A percentile compares a stretch with the other conserved stretches of the same genome.
Evolutionary conservation across 257 asterid species (phyloP).

Genomic region (Penstemon newberryi): DNA sequence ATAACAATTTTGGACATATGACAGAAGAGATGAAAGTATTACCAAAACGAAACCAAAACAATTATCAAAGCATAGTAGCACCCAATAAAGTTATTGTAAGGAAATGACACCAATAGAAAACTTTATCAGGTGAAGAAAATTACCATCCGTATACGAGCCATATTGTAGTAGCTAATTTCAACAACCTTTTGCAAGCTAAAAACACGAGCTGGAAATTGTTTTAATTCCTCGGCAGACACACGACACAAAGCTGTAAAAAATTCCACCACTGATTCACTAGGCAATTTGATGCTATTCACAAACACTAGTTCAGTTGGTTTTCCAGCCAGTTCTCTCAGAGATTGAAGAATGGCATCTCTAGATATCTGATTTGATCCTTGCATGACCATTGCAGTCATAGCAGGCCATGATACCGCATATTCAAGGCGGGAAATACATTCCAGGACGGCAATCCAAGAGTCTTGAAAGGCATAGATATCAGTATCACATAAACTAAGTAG

Average conservation of each 20-base stretch:
- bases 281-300: slow-evolving; percentile 86
- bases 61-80: background rate
- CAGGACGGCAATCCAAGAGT: slow-evolving; percentile 91
- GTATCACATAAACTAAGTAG: slow-evolving; percentile 81
- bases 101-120: slow-evolving; percentile 9
- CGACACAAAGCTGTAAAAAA: slow-evolving; percentile 91
- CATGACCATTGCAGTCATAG: slow-evolving; percentile 89
- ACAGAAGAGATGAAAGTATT: slow-evolving; percentile 27
- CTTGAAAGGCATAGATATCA: slow-evolving; percentile 90
- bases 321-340: slow-evolving; percentile 91
- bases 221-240: slow-evolving; percentile 96
- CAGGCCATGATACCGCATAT: slow-evolving; percentile 83
- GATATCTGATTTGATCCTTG: slow-evolving; percentile 99
- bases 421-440: slow-evolving; percentile 98
- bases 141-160: slow-evolving; percentile 99
- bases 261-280: slow-evolving; percentile 97
- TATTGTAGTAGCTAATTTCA: slow-evolving; percentile 96
- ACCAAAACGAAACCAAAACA: slow-evolving; percentile 11
- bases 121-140: slow-evolving; percentile 36
- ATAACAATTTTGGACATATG: slow-evolving; percentile 17
- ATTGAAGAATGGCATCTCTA: slow-evolving; percentile 82
- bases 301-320: slow-evolving; percentile 93
- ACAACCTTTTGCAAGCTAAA: slow-evolving; percentile 98
- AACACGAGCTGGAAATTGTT: slow-evolving; percentile 93
- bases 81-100: slow-evolving; percentile 22